phyloP scores from a whole-genome alignment of 2,329 filamentous ascomycete species.

The Scortechinia acanthostroma region DNA sequence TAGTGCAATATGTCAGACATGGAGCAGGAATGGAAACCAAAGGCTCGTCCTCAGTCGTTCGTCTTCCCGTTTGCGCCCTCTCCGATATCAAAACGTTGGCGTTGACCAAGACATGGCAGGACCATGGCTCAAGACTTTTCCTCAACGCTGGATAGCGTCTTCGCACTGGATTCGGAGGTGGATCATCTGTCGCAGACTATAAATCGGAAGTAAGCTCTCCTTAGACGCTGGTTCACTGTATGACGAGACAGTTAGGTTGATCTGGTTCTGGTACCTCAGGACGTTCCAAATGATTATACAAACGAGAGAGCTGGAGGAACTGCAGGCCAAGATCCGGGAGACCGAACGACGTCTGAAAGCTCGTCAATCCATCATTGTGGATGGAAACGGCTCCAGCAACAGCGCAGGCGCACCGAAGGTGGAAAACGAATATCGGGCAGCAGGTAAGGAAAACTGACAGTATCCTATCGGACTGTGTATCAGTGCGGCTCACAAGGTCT shows the following conservation, averaged over 20 bases:
- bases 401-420: not conserved
- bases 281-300: not conserved
- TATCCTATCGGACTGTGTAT: no score
- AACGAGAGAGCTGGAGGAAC: not conserved
- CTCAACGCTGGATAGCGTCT: not conserved
- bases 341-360: not conserved
- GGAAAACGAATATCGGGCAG: no score
- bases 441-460: no score
- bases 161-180: not conserved
- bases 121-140: constrained; percentile 2
- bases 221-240: no score
- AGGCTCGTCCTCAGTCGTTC: not conserved
- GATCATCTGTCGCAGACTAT: not conserved
- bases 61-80: not conserved
- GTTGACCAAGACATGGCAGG: not conserved
- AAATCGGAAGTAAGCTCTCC: not conserved
- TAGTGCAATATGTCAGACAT: not conserved
- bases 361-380: not conserved
- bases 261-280: no score
- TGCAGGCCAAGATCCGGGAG: not conserved
- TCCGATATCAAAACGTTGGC: not conserved
- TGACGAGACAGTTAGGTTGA: no score
- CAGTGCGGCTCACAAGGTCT: no score
- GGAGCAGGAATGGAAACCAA: constrained; percentile 1
- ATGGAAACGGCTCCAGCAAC: not conserved